Percentiles rank a stretch among this genome's conserved stretches.
phyloP scores from a whole-genome alignment of 139 green algal genomes.

The Coelastrella sp. region DNA sequence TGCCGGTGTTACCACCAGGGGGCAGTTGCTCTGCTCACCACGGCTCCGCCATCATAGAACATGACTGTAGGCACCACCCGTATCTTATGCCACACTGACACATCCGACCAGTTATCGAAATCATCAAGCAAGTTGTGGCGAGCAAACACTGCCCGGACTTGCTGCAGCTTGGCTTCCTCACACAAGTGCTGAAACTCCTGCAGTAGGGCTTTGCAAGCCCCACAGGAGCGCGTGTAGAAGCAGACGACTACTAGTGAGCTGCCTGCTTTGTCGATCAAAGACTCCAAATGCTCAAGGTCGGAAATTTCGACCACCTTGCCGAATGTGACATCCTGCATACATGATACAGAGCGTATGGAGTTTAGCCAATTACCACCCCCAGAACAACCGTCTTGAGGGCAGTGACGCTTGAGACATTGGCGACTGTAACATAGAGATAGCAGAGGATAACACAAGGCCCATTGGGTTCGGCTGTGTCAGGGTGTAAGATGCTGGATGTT shows the following conservation, averaged over 20 bases:
- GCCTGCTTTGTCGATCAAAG: constrained; percentile 35
- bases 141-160: constrained; percentile 52
- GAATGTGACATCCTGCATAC: not conserved
- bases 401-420: no score
- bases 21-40: constrained; percentile 43
- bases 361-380: no score
- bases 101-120: constrained; percentile 47
- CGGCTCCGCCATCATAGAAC: constrained; percentile 51
- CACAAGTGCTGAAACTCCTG: constrained; percentile 33
- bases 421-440: no score
- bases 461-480: no score
- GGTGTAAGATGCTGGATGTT: not conserved
- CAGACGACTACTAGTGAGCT: constrained; percentile 33
- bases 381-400: no score
- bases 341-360: no score
- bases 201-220: constrained; percentile 34
- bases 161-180: constrained; percentile 17
- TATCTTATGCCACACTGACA: constrained; percentile 51
- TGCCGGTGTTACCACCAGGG: not conserved
- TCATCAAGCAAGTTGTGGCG: constrained; percentile 53
- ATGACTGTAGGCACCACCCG: constrained; percentile 52
- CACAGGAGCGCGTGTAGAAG: constrained; percentile 48
- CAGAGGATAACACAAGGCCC: no score
- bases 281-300: constrained; percentile 48
- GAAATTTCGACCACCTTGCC: constrained; percentile 27